Conservation (phyloP, 192 early-diverging fungal genomes). For the Coemansia sp. region DNA sequence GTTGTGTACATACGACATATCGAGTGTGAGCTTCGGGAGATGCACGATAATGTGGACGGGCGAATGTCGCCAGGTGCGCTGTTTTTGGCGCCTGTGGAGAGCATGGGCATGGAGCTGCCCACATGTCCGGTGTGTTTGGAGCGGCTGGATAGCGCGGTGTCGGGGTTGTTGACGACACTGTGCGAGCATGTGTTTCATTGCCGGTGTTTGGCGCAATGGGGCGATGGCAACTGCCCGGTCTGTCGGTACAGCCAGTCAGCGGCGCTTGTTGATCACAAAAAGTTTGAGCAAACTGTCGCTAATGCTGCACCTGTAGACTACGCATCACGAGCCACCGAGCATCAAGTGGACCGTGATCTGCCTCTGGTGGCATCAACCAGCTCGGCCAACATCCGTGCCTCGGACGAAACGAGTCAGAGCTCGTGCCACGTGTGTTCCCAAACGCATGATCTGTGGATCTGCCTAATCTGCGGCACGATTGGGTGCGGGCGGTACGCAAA, state of each 20-base stretch:
- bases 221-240: slow-evolving; percentile 86
- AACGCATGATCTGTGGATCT: slow-evolving; percentile 89
- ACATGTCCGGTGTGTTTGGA: slow-evolving; percentile 98
- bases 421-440: slow-evolving; percentile 77
- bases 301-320: too few relatives aligned
- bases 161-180: slow-evolving; percentile 86
- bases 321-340: too few relatives aligned
- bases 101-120: slow-evolving; percentile 64
- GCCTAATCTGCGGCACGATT: slow-evolving; percentile 92
- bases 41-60: slow-evolving; percentile 16
- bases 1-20: slow-evolving; percentile 80
- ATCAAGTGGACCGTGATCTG: background rate
- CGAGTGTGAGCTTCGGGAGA: slow-evolving; percentile 61
- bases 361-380: background rate
- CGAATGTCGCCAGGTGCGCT: slow-evolving; percentile 11
- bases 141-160: slow-evolving; percentile 85
- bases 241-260: slow-evolving; percentile 76
- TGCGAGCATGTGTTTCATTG: slow-evolving; percentile 98
- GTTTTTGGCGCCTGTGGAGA: slow-evolving; percentile 26
- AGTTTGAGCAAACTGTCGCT: slow-evolving; percentile 19
- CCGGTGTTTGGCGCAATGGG: slow-evolving; percentile 89
- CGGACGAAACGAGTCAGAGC: slow-evolving; percentile 24
- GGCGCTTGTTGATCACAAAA: slow-evolving; percentile 42
- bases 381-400: background rate
- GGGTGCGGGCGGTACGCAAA: slow-evolving; percentile 93